These are phyloP conservation scores for Aquilaria agallochum DNA, from an alignment of 441 rosid genomes.

Conservation along the genomic window DNA sequence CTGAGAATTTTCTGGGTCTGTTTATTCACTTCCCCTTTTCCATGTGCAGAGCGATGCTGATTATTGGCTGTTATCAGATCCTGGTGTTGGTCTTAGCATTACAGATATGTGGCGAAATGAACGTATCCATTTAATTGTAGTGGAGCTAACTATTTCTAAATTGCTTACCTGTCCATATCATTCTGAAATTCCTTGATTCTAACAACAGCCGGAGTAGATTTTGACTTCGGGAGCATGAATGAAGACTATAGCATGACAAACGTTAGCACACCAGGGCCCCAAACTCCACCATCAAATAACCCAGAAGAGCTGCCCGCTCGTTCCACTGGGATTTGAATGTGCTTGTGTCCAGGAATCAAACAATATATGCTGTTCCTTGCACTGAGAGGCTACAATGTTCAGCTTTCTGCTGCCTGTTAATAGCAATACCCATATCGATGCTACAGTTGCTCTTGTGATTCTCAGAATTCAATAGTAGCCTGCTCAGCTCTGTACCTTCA, in stretches of 20 bases:
- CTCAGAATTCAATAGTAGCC: no score
- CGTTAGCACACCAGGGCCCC: constrained; percentile 46
- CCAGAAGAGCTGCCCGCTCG: constrained; percentile 36
- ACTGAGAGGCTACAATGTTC: constrained; percentile 16
- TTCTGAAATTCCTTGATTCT: constrained; percentile 36
- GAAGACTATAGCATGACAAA: constrained; percentile 43
- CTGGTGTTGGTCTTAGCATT: constrained; percentile 80
- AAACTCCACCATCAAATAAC: constrained; percentile 55
- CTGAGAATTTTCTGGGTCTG: no score
- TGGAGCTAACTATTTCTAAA: constrained; percentile 1
- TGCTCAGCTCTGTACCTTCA: no score
- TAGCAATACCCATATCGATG: no score
- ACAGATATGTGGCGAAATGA: constrained; percentile 89
- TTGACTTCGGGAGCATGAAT: constrained; percentile 40
- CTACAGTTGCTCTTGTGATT: no score
- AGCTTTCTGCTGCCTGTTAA: no score
- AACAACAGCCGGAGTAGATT: constrained; percentile 49
- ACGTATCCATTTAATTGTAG: constrained; percentile 56
- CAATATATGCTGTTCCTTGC: constrained; percentile 19
- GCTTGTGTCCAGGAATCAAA: no score
- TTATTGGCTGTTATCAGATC: constrained; percentile 96
- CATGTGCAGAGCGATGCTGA: constrained; percentile 76
- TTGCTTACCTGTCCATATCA: constrained; percentile 3
- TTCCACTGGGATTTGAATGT: constrained; percentile 38
- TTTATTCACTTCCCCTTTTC: constrained; percentile 11